A percentile compares a stretch with the other conserved stretches of the same genome.
phyloP scores from a whole-genome alignment of 148 eudicot genomes.

The Pouteria glomerata region DNA sequence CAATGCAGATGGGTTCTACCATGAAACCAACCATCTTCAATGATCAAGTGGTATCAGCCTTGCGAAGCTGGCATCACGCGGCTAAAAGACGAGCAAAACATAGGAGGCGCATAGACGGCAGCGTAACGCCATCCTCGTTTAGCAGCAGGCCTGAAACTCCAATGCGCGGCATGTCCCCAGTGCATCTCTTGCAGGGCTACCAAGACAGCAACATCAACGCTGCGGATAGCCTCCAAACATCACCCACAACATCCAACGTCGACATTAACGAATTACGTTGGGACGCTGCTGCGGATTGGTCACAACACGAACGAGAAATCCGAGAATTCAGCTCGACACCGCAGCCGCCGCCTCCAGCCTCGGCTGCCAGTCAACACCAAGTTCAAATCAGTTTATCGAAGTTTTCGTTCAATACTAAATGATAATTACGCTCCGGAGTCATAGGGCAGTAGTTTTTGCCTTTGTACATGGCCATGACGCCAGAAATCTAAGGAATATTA shows the following conservation, averaged over 20 bases:
- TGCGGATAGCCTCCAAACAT: conserved; percentile 4
- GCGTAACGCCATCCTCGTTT: conserved; percentile 9
- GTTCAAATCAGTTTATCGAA: not conserved
- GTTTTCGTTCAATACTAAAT: too few species aligned
- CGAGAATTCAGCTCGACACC: not conserved
- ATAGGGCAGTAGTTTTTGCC: too few species aligned
- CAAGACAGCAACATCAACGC: not conserved
- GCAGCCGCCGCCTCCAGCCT: not conserved
- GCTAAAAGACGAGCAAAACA: conserved; percentile 27
- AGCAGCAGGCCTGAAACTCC: conserved; percentile 27
- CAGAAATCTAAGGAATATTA: too few species aligned
- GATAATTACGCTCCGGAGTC: too few species aligned
- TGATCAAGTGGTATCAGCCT: conserved; percentile 35
- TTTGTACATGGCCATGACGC: too few species aligned
- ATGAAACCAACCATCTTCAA: too few species aligned
- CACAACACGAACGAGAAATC: not conserved
- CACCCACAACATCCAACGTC: not conserved
- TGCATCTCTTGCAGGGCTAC: conserved; percentile 15
- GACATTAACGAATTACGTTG: too few species aligned
- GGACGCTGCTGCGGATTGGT: too few species aligned
- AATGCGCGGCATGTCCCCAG: conserved; percentile 17
- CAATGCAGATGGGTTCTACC: conserved; percentile 55
- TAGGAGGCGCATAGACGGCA: conserved; percentile 3
- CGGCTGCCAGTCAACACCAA: not conserved
- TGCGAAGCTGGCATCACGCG: conserved; percentile 39